A percentile compares a stretch with the other conserved stretches of the same genome.
Evolutionary conservation across 192 early-diverging fungal genomes (phyloP).

Genomic region (Cladochytrium replicatum): DNA sequence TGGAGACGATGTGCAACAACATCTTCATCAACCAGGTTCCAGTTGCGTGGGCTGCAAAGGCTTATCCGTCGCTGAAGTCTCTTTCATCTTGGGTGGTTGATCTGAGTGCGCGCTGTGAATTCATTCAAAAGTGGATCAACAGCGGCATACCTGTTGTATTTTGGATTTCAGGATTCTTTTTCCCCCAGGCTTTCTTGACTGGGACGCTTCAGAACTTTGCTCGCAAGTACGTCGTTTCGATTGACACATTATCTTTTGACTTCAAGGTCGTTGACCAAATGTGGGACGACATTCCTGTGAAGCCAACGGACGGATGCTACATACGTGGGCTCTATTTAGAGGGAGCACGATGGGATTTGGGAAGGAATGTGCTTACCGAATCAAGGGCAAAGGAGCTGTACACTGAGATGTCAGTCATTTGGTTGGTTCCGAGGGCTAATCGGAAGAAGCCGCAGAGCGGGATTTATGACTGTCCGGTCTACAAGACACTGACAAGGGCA

Average conservation of each 20-base stretch:
- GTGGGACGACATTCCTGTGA: slow-evolving; percentile 40
- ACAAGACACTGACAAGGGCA: slow-evolving; percentile 49
- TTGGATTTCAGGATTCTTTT: slow-evolving; percentile 54
- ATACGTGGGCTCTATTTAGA: slow-evolving; percentile 50
- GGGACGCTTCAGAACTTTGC: slow-evolving; percentile 54
- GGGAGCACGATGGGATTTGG: slow-evolving; percentile 48
- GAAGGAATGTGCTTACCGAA: slow-evolving; percentile 27
- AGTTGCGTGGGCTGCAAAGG: slow-evolving; percentile 37
- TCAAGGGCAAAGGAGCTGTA: slow-evolving; percentile 47
- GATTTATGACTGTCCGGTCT: slow-evolving; percentile 52
- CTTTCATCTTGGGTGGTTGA: slow-evolving; percentile 45
- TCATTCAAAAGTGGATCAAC: slow-evolving; percentile 52
- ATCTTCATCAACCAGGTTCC: slow-evolving; percentile 51
- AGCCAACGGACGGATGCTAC: slow-evolving; percentile 47
- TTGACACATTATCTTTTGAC: slow-evolving; percentile 45
- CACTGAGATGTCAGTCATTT: slow-evolving; percentile 50
- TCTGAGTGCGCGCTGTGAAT: slow-evolving; percentile 38
- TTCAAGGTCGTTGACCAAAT: slow-evolving; percentile 43
- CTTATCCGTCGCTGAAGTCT: slow-evolving; percentile 47
- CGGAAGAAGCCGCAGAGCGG: slow-evolving; percentile 37
- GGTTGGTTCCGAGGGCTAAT: slow-evolving; percentile 47
- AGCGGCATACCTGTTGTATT: slow-evolving; percentile 43
- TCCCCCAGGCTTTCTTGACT: slow-evolving; percentile 51
- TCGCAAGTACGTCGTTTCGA: slow-evolving; percentile 46
- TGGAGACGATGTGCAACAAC: slow-evolving; percentile 46